phyloP scores from a whole-genome alignment of 441 rosid species.

The Arabidopsis hybrid region DNA sequence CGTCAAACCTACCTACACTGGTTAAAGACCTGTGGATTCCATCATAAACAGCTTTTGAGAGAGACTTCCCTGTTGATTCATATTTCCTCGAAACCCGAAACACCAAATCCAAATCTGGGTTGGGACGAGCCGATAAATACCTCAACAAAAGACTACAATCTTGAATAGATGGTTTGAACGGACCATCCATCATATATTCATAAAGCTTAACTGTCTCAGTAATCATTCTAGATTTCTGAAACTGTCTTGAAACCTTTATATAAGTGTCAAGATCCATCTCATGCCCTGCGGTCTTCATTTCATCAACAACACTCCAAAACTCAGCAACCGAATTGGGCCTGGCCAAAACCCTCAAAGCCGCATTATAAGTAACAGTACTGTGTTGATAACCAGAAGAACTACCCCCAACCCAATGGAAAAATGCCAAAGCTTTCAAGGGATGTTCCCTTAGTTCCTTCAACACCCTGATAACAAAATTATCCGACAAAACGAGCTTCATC shows the following conservation, averaged over 20 bases:
- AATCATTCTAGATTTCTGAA: slow-evolving; percentile 74
- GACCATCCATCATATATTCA: slow-evolving; percentile 90
- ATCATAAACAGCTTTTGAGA: slow-evolving; percentile 78
- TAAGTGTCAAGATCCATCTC: slow-evolving; percentile 81
- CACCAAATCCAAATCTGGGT: slow-evolving; percentile 68
- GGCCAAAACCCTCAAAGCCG: slow-evolving; percentile 63
- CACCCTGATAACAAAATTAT: slow-evolving; percentile 71
- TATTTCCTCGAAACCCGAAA: slow-evolving; percentile 66
- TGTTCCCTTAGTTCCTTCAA: slow-evolving; percentile 64
- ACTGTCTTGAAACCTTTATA: slow-evolving; percentile 74
- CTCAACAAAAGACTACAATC: slow-evolving; percentile 71
- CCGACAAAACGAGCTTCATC: slow-evolving; percentile 56
- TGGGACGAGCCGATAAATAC: slow-evolving; percentile 56
- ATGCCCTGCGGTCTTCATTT: slow-evolving; percentile 71
- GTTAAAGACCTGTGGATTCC: slow-evolving; percentile 84
- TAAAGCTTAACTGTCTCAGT: slow-evolving; percentile 79
- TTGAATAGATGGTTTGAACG: slow-evolving; percentile 72
- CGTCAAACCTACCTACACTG: slow-evolving; percentile 64
- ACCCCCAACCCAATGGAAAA: slow-evolving; percentile 68
- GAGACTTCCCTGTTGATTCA: slow-evolving; percentile 59
- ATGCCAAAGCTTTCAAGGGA: slow-evolving; percentile 65
- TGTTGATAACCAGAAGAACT: slow-evolving; percentile 53
- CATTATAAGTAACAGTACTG: slow-evolving; percentile 66
- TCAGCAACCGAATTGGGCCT: slow-evolving; percentile 65
- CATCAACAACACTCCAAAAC: slow-evolving; percentile 72